Evolutionary conservation across 2,329 filamentous ascomycete genomes (phyloP), one percentile per base, ranked within the genome.

Genomic region (Scedosporium dehoogii): DNA sequence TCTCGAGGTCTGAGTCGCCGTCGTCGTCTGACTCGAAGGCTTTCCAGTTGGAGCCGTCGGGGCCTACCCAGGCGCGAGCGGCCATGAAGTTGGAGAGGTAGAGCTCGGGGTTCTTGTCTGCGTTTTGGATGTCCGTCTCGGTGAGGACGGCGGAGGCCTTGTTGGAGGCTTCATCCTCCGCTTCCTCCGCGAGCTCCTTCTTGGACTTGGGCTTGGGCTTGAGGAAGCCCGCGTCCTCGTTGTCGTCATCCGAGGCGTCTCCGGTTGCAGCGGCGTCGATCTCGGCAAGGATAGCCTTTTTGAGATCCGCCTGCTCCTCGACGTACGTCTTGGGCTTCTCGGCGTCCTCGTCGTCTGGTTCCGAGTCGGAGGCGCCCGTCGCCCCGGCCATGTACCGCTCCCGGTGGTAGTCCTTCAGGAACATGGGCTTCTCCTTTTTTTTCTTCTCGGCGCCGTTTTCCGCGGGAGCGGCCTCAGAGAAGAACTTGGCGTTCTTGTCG

Each of bases 1-100:
- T 82, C 29, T 84, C 81, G 53, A 90, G 78, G 33, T 90, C 86
- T 58, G 91, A 79, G 58, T 82, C 80, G 2, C 81, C 91, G 60
- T 96, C 92, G 60, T 96, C 92, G 68, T 99, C 94, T 0, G 92
- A 96, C 71, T 97, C 91, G 63, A 99, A 89, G 0, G 92, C 90
- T 68, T 92, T 81, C 75, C 90, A 92, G 51, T 83, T 82, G 23
- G 84, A 80, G 51, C 79, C 81, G 60, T 84, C 85, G n/a, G 59
- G 59, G 9, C 83, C 85, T 6, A 93, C 83, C 94, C 94, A 99
- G 16, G 92, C 93, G 64, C 92, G 86, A 6, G 92, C 84, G n/a
- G 89, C 84, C 83, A 99, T 85, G 76, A 96, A 99, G 73, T 97
- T 96, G 62, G 91, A 93, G n/a, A 99, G 78, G 73, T 91, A 99